Conservation (phyloP, 306 rosid species). For the Prosopis cineraria region DNA sequence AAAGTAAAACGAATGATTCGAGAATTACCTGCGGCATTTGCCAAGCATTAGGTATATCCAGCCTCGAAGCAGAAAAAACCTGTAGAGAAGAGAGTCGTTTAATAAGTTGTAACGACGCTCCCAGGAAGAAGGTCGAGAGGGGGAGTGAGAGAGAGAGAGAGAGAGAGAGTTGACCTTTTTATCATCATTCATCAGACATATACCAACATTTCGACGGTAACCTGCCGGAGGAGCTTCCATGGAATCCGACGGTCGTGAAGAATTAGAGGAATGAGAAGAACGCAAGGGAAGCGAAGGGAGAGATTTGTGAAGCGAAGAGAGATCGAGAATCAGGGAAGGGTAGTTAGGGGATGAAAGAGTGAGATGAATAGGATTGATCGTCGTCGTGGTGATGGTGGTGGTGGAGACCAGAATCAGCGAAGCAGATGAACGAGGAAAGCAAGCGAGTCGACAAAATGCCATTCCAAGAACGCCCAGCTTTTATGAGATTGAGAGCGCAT, state of each 20-base stretch:
- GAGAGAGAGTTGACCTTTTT: slow-evolving; percentile 53
- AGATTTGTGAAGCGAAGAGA: slow-evolving; percentile 20
- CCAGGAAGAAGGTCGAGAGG: background rate
- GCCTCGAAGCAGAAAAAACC: slow-evolving; percentile 77
- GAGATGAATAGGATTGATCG: background rate
- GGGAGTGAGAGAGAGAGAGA: background rate
- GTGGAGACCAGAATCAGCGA: slow-evolving; percentile 7
- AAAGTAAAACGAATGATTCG: background rate
- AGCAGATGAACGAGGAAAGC: slow-evolving; percentile 1
- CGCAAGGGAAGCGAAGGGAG: background rate
- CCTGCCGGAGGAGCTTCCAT: slow-evolving; percentile 91
- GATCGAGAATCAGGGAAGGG: slow-evolving; percentile 32
- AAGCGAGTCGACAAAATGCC: slow-evolving; percentile 53
- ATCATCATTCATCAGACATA: slow-evolving; percentile 69
- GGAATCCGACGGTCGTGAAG: slow-evolving; percentile 26
- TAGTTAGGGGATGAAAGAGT: slow-evolving; percentile 29
- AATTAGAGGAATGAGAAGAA: slow-evolving; percentile 28
- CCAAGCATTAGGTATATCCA: slow-evolving; percentile 78
- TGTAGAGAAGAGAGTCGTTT: slow-evolving; percentile 3
- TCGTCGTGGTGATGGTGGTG: background rate
- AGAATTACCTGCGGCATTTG: slow-evolving; percentile 91
- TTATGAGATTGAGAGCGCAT: background rate
- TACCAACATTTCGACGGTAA: slow-evolving; percentile 78
- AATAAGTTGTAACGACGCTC: background rate
- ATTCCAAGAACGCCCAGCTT: slow-evolving; percentile 30